Evolutionary conservation across 148 eudicot genomes (phyloP).

Genomic region (Euryodendron excelsum): DNA sequence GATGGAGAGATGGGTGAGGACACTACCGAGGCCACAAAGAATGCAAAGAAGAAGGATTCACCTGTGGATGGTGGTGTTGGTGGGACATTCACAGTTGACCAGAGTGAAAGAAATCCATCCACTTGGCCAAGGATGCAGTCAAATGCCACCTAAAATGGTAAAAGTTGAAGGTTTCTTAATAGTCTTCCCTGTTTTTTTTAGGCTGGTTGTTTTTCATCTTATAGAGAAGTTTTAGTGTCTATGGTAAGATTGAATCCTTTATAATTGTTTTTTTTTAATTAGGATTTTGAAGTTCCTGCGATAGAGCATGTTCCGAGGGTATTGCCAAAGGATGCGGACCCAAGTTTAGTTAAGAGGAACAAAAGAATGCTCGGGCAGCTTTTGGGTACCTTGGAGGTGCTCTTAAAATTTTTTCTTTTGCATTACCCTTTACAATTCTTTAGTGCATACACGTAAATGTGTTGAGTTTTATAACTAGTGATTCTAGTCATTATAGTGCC

Average conservation of each 20-base stretch:
- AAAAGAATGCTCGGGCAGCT: conserved; percentile 88
- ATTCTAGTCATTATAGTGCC: too few relatives aligned
- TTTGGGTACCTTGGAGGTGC: conserved; percentile 93
- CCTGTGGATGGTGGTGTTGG: conserved; percentile 7
- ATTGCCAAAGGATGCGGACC: conserved; percentile 81
- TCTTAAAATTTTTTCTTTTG: conserved; percentile 14
- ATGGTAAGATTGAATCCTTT: background rate
- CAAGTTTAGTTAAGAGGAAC: conserved; percentile 77
- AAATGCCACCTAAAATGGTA: conserved; percentile 23
- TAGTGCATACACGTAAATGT: background rate
- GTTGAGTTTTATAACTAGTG: too few relatives aligned
- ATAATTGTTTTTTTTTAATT: conserved; percentile 4
- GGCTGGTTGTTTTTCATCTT: background rate
- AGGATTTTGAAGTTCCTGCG: conserved; percentile 70
- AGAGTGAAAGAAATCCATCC: conserved; percentile 38
- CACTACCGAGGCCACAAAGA: conserved; percentile 29
- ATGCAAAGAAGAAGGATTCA: conserved; percentile 29
- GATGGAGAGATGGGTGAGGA: conserved; percentile 66
- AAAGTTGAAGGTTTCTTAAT: too few relatives aligned
- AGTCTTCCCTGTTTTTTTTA: background rate
- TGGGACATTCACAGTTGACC: conserved; percentile 21
- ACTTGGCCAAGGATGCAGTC: conserved; percentile 41
- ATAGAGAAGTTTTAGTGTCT: background rate
- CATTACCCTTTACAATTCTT: background rate
- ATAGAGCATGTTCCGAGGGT: conserved; percentile 64